Evolutionary conservation across 1,139 yeast species (phyloP).

Genomic region (Geotrichum bryndzae): DNA sequence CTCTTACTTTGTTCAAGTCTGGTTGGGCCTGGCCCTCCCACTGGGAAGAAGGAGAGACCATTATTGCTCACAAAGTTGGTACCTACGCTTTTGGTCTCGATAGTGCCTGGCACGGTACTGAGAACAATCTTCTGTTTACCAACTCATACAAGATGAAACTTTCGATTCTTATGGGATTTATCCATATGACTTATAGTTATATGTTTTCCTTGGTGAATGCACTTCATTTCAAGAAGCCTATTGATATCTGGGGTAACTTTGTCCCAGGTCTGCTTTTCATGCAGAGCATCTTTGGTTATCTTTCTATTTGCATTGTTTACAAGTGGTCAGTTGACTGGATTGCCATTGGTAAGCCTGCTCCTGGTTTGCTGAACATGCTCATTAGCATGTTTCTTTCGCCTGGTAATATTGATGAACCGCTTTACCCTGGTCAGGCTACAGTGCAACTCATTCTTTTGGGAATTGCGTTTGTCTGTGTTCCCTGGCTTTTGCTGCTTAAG

Average conservation of each 20-base stretch:
- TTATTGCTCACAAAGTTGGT: conserved; percentile 60
- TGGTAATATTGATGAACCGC: conserved; percentile 74
- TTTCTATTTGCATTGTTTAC: conserved; percentile 76
- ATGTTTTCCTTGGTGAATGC: conserved; percentile 81
- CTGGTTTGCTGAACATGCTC: conserved; percentile 88
- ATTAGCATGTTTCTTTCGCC: conserved; percentile 95
- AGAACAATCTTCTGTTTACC: conserved; percentile 79
- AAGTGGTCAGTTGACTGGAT: conserved; percentile 96
- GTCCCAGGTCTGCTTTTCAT: conserved; percentile 90
- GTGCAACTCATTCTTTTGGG: conserved; percentile 70
- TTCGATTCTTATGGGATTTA: conserved; percentile 88
- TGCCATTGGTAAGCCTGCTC: conserved; percentile 67
- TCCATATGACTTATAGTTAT: conserved; percentile 89
- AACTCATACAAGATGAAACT: conserved; percentile 96
- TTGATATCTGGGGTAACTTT: conserved; percentile 88
- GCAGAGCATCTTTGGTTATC: conserved; percentile 93
- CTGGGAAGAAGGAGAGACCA: conserved; percentile 56
- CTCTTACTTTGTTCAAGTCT: conserved; percentile 76
- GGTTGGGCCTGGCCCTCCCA: conserved; percentile 92
- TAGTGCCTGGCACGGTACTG: conserved; percentile 97
- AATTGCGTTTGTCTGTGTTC: conserved; percentile 82
- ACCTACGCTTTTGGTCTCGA: conserved; percentile 83
- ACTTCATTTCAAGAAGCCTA: conserved; percentile 61
- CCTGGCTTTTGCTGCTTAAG: conserved; percentile 83
- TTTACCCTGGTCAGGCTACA: conserved; percentile 77